Base-by-base conservation (phyloP, 2,329 filamentous ascomycete species). In the Calonectria hongkongensis region DNA sequence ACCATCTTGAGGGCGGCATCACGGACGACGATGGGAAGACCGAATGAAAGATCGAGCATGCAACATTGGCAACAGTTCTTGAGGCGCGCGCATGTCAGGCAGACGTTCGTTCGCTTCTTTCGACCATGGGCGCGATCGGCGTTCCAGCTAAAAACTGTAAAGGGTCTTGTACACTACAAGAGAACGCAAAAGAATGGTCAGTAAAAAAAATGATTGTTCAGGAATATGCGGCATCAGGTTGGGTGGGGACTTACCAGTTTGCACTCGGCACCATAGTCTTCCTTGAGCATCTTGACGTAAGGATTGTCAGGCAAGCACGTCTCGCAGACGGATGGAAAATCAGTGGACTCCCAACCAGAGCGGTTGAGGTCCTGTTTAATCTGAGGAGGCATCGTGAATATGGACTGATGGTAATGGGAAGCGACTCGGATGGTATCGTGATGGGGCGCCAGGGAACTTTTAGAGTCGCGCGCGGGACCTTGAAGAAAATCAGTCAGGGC, bases 41-140 rank as follows among this genome's bases (percentile, higher is more conserved):
- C 97, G 81, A 98, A 99, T 15, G 95, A 96, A 73, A 99, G 87
- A 89, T 99, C 97, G 66, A 99, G 93, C 95, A 98, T 98, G 88
- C 97, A 99, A 86, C 94, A 96, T 87, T 99, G 97, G 82, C 97
- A 99, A 87, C 97, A 98, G 87, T 99, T 99, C 86, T 99, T 99
- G 77, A 98, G 89, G 54, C 97, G 94, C 27, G 97, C 96, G 87
- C 97, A 99, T 48, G 97, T 99, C 28, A 99, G 89, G 84, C 97
- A 99, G 80, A 98, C 97, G 80, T 95, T 98, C 68, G 96, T 98
- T 77, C 94, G 93, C 86, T 97, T 98, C 84, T 96, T 96, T 74
- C 96, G 94, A 30, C 95, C 92, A 75, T 91, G 89, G 3, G 96
- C 97, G 71, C 97, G 94, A 83, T 98, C 96, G 75, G 94, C 93